phyloP scores from a whole-genome alignment of 2,329 filamentous ascomycete genomes.

The Fusarium brachygibbosum region DNA sequence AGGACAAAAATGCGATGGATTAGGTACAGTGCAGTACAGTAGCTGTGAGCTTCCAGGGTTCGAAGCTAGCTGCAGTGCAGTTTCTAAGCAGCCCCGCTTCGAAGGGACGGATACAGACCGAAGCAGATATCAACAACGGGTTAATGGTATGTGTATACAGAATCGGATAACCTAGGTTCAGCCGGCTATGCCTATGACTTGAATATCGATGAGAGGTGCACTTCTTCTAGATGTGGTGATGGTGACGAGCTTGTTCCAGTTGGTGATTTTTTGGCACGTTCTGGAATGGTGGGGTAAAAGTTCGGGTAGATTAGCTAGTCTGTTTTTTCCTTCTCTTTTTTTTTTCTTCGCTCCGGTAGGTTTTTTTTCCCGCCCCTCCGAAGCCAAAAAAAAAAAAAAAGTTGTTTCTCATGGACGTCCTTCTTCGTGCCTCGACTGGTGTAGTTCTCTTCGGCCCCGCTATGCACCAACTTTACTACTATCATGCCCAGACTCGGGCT shows the following conservation, averaged over 20 bases:
- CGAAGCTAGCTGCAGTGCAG: constrained; percentile 24
- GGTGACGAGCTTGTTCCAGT: constrained; percentile 16
- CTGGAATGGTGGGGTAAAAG: constrained; percentile 42
- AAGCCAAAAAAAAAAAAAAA: constrained; percentile 16
- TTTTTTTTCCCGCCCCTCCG: constrained; percentile 23
- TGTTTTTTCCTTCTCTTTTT: constrained; percentile 4
- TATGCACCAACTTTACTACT: constrained; percentile 26
- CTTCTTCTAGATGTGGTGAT: constrained; percentile 22
- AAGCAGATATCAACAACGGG: constrained; percentile 2
- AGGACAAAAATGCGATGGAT: constrained; percentile 16
- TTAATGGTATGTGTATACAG: background rate
- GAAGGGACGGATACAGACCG: constrained; percentile 11
- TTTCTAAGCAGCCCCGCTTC: constrained; percentile 38
- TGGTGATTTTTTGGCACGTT: constrained; percentile 37
- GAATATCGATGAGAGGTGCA: constrained; percentile 9
- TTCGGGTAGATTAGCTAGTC: constrained; percentile 20
- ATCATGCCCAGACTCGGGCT: constrained; percentile 31
- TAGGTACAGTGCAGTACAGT: constrained; percentile 5
- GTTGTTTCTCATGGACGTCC: constrained; percentile 11
- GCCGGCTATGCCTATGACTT: constrained; percentile 1
- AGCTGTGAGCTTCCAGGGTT: constrained; percentile 20
- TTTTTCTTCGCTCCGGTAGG: background rate
- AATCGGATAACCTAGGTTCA: constrained; percentile 6
- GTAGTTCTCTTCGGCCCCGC: constrained; percentile 31
- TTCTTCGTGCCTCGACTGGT: background rate